Conservation (phyloP, 208 protist species). For the Crithidia fasciculata region DNA sequence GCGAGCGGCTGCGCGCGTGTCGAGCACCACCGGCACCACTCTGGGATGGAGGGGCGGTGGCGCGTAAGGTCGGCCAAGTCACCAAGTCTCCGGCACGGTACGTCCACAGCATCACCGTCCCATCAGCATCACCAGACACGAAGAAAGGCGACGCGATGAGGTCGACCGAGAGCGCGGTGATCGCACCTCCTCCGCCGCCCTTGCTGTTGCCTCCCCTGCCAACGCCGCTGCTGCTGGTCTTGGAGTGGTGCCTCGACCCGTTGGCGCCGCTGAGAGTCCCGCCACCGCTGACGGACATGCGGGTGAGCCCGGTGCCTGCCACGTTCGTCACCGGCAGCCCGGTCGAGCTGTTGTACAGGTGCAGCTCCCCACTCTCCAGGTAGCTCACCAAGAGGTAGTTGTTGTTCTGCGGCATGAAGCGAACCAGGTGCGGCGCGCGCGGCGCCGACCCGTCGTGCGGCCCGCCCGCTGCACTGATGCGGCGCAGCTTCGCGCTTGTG, state of each 20-base stretch:
- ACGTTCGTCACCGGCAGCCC: conserved; percentile 54
- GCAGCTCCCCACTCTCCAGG: conserved; percentile 39
- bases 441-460: conserved; percentile 10
- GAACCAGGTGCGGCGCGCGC: conserved; percentile 38
- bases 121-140: conserved; percentile 57
- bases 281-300: conserved; percentile 11
- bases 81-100: conserved; percentile 40
- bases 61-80: conserved; percentile 24
- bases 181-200: conserved; percentile 7
- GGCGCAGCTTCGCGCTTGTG: conserved; percentile 54
- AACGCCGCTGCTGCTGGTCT: background rate
- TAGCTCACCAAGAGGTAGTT: conserved; percentile 74
- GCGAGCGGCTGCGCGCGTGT: conserved; percentile 12
- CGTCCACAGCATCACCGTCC: conserved; percentile 55
- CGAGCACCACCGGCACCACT: background rate
- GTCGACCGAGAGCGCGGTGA: conserved; percentile 54
- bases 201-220: background rate
- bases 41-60: background rate
- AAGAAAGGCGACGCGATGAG: conserved; percentile 53
- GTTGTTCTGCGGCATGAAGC: conserved; percentile 78
- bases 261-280: background rate
- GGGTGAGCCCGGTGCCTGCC: conserved; percentile 16
- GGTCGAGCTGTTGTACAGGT: conserved; percentile 74
- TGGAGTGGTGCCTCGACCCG: background rate
- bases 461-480: conserved; percentile 35